Evolutionary conservation across 441 rosid genomes (phyloP).

Genomic region (Isatis lusitanica): DNA sequence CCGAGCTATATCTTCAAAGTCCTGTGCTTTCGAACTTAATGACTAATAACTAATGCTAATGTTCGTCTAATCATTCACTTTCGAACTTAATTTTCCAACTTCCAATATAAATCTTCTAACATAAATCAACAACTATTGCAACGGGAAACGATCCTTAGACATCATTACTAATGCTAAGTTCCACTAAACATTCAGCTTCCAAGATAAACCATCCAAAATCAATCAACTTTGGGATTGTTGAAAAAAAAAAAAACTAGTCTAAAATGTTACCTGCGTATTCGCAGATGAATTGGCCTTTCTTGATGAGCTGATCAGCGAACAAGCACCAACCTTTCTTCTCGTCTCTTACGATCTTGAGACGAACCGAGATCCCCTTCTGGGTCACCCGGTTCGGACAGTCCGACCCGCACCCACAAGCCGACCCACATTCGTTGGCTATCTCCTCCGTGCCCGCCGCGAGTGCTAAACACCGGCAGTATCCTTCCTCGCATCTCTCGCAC

Average conservation of each 20-base stretch:
- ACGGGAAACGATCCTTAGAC: no score
- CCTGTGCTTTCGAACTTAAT: not conserved
- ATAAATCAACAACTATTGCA: not conserved
- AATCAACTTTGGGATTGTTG: not conserved
- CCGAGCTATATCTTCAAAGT: not conserved
- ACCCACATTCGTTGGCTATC: constrained; percentile 64
- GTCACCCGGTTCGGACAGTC: constrained; percentile 62
- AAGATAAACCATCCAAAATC: not conserved
- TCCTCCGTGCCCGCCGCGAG: constrained; percentile 41
- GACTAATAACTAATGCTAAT: not conserved
- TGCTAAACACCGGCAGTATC: constrained; percentile 39
- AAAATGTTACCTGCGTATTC: constrained; percentile 72
- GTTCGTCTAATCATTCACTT: not conserved
- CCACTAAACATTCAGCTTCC: not conserved
- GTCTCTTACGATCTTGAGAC: constrained; percentile 61
- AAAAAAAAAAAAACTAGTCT: not conserved
- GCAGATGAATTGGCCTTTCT: constrained; percentile 66
- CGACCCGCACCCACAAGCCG: constrained; percentile 57
- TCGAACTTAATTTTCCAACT: not conserved
- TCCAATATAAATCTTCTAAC: not conserved
- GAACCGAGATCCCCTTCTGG: constrained; percentile 57
- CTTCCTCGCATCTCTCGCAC: constrained; percentile 57
- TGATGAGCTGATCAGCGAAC: constrained; percentile 60
- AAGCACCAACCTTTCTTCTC: constrained; percentile 80
- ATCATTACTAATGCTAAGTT: not conserved